Percentiles rank a stretch among this genome's conserved stretches.
phyloP scores from a whole-genome alignment of 2,329 filamentous ascomycete species.

The Fusarium sp. region DNA sequence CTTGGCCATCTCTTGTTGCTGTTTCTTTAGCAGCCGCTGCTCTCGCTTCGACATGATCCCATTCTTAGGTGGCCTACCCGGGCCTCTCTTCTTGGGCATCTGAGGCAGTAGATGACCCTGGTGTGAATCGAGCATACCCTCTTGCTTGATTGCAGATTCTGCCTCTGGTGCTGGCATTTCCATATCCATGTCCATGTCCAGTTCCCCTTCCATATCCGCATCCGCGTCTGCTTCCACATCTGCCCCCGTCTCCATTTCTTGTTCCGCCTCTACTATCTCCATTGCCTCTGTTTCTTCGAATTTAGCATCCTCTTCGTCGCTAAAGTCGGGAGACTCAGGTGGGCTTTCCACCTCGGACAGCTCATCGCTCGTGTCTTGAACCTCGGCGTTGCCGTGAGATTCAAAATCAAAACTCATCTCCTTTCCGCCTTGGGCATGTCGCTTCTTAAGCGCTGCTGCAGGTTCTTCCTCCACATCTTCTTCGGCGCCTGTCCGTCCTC shows the following conservation, averaged over 20 bases:
- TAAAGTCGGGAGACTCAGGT: constrained; percentile 53
- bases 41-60: constrained; percentile 85
- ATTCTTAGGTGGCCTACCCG: constrained; percentile 83
- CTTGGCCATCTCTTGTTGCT: constrained; percentile 58
- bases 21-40: constrained; percentile 69
- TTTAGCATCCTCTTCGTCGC: constrained; percentile 48
- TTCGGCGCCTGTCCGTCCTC: constrained; percentile 67
- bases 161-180: constrained; percentile 40
- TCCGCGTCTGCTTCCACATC: constrained; percentile 7
- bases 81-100: constrained; percentile 74
- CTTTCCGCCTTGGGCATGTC: constrained; percentile 66
- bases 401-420: constrained; percentile 80
- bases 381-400: constrained; percentile 64
- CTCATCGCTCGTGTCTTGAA: constrained; percentile 65
- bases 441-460: constrained; percentile 54
- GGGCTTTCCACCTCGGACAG: constrained; percentile 56
- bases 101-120: constrained; percentile 49
- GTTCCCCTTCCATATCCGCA: constrained; percentile 31
- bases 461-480: constrained; percentile 60
- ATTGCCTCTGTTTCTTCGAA: constrained; percentile 38
- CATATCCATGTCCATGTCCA: constrained; percentile 28
- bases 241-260: constrained; percentile 44
- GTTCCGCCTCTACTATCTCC: constrained; percentile 40
- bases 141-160: constrained; percentile 44
- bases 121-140: constrained; percentile 46